Evolutionary conservation across 1,139 yeast genomes (phyloP).

Genomic region (Tardiomyces blankii): DNA sequence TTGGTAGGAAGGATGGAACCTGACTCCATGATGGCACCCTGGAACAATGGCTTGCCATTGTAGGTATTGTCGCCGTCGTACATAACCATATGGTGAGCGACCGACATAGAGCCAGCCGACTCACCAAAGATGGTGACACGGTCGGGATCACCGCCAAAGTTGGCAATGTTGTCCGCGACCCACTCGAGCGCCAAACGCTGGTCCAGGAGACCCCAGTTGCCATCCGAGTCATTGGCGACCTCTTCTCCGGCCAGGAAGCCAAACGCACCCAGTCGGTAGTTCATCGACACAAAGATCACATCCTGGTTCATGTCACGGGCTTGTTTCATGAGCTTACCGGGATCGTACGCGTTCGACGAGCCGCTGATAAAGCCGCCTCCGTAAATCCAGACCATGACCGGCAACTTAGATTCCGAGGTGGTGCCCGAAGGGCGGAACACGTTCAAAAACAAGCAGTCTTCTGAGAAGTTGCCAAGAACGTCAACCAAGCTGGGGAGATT

Average conservation of each 20-base stretch:
- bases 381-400: constrained; percentile 23
- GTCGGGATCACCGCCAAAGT: constrained; percentile 31
- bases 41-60: constrained; percentile 15
- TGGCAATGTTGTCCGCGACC: constrained; percentile 26
- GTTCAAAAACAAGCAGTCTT: constrained; percentile 20
- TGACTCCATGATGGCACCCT: constrained; percentile 21
- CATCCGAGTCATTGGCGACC: constrained; percentile 13
- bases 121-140: constrained; percentile 29
- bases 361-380: constrained; percentile 24
- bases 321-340: constrained; percentile 23
- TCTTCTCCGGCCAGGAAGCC: constrained; percentile 25
- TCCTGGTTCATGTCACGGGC: constrained; percentile 10
- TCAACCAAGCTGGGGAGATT: too few species aligned
- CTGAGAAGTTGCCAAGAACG: constrained; percentile 4
- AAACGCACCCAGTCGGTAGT: constrained; percentile 25
- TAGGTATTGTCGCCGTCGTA: constrained; percentile 13
- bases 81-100: constrained; percentile 19
- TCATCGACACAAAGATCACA: constrained; percentile 17
- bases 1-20: constrained; percentile 11
- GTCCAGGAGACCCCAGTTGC: constrained; percentile 27
- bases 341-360: constrained; percentile 18
- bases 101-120: constrained; percentile 28
- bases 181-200: constrained; percentile 28
- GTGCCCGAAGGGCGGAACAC: constrained; percentile 14
- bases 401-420: constrained; percentile 10